A percentile compares a stretch with the other conserved stretches of the same genome.
Evolutionary conservation across 1,139 yeast species (phyloP).

Genomic region (Eremothecium coryli): DNA sequence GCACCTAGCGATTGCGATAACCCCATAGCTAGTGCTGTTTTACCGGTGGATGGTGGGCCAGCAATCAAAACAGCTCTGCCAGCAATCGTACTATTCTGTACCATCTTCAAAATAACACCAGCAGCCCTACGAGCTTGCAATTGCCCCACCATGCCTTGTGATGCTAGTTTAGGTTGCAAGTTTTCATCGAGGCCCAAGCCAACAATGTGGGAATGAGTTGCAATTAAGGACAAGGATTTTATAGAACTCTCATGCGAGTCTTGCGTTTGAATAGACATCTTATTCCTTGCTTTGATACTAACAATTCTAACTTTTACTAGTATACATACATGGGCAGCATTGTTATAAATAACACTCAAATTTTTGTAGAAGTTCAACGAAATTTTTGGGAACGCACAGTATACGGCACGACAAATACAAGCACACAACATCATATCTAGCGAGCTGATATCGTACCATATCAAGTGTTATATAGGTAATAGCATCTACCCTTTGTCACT

Average conservation of each 20-base stretch:
- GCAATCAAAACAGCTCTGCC: conserved; percentile 94
- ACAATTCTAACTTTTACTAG: too few relatives aligned
- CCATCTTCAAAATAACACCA: conserved; percentile 87
- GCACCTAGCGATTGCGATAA: conserved; percentile 77
- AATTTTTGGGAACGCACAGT: too few relatives aligned
- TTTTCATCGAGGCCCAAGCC: conserved; percentile 92
- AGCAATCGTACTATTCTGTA: conserved; percentile 87
- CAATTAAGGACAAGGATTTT: conserved; percentile 63
- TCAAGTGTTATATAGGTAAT: too few relatives aligned
- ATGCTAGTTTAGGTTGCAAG: conserved; percentile 67
- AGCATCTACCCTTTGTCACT: too few relatives aligned
- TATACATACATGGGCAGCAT: too few relatives aligned
- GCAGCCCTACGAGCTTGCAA: conserved; percentile 91
- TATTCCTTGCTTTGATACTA: too few relatives aligned
- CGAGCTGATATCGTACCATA: too few relatives aligned
- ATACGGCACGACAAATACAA: too few relatives aligned
- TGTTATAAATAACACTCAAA: conserved; percentile 1
- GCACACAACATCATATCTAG: too few relatives aligned
- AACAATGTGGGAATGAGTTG: conserved; percentile 94
- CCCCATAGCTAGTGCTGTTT: conserved; percentile 98
- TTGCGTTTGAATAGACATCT: conserved; percentile 38
- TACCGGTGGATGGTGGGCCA: conserved; percentile 98
- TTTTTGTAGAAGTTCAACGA: too few relatives aligned
- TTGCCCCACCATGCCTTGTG: conserved; percentile 98
- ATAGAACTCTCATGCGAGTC: conserved; percentile 37